Evolutionary conservation across 192 early-diverging fungal genomes (phyloP), one percentile per base, ranked within the genome.

Genomic region (Kickxella alabastrina): DNA sequence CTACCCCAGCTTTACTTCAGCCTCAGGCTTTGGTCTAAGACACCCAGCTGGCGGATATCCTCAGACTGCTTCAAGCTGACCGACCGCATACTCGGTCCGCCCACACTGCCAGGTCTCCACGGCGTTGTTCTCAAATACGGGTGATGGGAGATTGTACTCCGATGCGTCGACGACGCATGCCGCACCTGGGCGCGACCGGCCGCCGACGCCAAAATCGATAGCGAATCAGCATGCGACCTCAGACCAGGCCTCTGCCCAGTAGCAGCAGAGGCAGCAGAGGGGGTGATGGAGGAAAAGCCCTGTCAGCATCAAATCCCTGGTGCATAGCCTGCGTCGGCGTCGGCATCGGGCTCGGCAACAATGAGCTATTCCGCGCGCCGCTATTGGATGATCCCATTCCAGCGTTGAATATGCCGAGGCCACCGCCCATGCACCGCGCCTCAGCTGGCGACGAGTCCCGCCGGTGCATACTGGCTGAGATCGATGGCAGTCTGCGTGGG

Each of bases 31-130:
- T 68, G 73, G 47, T 76, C 73, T 3, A 76, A 49, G 14, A 50
- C 65, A 27, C 66, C 66, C 10, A 76, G 31, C 41, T 68, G 65
- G 3, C 73, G 65, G 19, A 65, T 60, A 28, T 76, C 73, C 36
- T 76, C 73, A 0, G 65, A 65, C 48, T 76, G 73, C 28, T 62
- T 65, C 9, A 76, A 28, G 37, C 73, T 76, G 19, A 76, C 73
- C 0, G 73, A 76, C n/a, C 73, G 57, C 45, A 59, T 51, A 0
- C 65, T 27, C n/a, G 65, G 72, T 3, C 52, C 59, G 14, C 64
- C 44, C 15, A 43, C 50, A 6, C 28, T 18, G n/a, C n/a, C n/a
- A n/a, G n/a, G n/a, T n/a, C n/a, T n/a, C n/a, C n/a, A n/a, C n/a
- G n/a, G n/a, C n/a, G n/a, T n/a, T n/a, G 31, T 17, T 17, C 72